phyloP scores from a whole-genome alignment of 2,329 filamentous ascomycete genomes.

The Clarireedia paspali region DNA sequence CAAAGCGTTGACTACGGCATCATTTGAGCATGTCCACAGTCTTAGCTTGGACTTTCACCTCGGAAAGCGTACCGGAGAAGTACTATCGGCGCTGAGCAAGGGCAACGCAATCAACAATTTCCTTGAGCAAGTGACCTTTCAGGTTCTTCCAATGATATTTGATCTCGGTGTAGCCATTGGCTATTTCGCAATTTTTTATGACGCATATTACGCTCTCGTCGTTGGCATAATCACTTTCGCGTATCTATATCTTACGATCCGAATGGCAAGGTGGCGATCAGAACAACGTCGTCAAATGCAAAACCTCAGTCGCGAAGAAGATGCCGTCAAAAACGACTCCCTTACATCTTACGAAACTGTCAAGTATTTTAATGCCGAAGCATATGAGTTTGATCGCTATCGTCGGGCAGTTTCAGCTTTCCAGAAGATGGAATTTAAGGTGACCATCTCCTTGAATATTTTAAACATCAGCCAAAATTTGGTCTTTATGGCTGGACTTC shows the following conservation, averaged over 20 bases:
- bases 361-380: conserved; percentile 83
- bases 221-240: conserved; percentile 88
- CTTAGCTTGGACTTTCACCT: conserved; percentile 95
- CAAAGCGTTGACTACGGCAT: conserved; percentile 83
- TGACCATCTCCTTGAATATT: conserved; percentile 67
- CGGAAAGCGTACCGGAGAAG: conserved; percentile 92
- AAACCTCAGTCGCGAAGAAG: conserved; percentile 88
- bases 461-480: conserved; percentile 78
- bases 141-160: conserved; percentile 89
- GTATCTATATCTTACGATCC: conserved; percentile 93
- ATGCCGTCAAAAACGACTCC: conserved; percentile 97
- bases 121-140: conserved; percentile 91
- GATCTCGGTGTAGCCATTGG: conserved; percentile 80
- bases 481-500: conserved; percentile 70
- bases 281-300: conserved; percentile 91
- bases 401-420: conserved; percentile 61
- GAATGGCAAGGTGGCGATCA: conserved; percentile 88
- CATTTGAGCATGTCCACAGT: conserved; percentile 94
- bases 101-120: conserved; percentile 95
- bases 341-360: conserved; percentile 98
- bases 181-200: conserved; percentile 72
- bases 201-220: conserved; percentile 83
- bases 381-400: conserved; percentile 70
- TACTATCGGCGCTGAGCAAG: conserved; percentile 91
- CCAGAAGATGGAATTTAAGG: conserved; percentile 67